Conservation (phyloP, 768 basidiomycete species). For the Clitopilus passeckerianus region DNA sequence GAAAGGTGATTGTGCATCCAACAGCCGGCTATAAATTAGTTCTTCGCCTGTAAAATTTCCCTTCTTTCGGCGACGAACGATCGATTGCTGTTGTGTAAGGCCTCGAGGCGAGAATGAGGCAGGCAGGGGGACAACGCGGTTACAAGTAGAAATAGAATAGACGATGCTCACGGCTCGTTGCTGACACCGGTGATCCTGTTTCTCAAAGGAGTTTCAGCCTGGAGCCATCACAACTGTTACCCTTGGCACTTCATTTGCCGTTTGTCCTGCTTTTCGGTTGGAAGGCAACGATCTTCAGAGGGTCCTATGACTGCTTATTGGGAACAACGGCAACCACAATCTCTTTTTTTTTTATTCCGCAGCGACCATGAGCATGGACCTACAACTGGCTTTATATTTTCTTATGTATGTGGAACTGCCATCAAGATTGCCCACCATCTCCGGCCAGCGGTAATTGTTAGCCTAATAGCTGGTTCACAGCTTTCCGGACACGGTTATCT, state of each 20-base stretch:
- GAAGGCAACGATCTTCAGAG: not conserved
- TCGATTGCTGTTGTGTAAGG: not conserved
- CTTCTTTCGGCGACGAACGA: not conserved
- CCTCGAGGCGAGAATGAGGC: not conserved
- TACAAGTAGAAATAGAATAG: slow-evolving; percentile 1
- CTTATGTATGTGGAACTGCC: no score
- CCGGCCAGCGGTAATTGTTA: not conserved
- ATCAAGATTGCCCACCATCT: not conserved
- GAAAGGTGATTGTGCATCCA: not conserved
- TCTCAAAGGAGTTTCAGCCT: not conserved
- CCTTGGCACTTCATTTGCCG: not conserved
- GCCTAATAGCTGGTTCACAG: not conserved
- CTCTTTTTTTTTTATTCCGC: not conserved
- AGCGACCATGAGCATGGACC: not conserved
- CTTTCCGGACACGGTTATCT: not conserved
- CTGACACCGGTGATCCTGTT: not conserved
- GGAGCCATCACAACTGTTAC: not conserved
- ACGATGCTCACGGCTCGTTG: not conserved
- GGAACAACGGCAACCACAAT: not conserved
- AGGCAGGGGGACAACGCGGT: not conserved
- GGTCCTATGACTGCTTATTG: no score
- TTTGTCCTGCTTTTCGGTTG: not conserved
- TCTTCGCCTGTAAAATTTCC: not conserved
- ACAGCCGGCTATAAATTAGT: not conserved
- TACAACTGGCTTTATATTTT: not conserved